phyloP scores from a whole-genome alignment of 768 basidiomycete genomes.

The Candolleomyces eurysporus region DNA sequence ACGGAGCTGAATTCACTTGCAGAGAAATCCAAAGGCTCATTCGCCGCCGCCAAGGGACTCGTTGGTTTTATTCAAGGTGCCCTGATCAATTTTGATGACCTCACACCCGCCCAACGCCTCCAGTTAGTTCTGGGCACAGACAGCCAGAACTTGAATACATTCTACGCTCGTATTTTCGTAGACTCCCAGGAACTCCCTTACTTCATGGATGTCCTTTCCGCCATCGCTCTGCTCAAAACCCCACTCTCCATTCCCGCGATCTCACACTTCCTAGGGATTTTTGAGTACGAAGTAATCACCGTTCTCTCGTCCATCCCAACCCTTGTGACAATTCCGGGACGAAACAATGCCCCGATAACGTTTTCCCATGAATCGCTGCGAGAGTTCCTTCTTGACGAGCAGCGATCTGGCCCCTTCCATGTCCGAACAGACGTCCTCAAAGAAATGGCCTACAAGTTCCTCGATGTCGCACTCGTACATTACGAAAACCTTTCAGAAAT shows the following conservation, averaged over 20 bases:
- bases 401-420: background rate
- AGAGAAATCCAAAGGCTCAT: background rate
- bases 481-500: conserved; percentile 1
- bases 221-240: background rate
- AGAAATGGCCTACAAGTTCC: background rate
- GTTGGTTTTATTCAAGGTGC: background rate
- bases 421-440: background rate
- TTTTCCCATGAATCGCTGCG: background rate
- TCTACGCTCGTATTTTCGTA: background rate
- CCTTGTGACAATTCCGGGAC: background rate
- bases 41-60: background rate
- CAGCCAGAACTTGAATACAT: background rate
- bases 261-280: background rate
- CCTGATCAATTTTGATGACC: background rate
- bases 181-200: background rate
- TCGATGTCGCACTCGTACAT: background rate
- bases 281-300: background rate
- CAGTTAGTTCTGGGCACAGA: background rate
- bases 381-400: background rate
- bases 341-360: background rate
- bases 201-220: background rate
- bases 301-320: background rate
- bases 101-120: background rate
- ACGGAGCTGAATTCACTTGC: background rate
- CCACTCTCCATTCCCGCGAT: background rate